Base-by-base conservation (phyloP, 2,329 filamentous ascomycete genomes). In the Pseudogymnoascus sp. region DNA sequence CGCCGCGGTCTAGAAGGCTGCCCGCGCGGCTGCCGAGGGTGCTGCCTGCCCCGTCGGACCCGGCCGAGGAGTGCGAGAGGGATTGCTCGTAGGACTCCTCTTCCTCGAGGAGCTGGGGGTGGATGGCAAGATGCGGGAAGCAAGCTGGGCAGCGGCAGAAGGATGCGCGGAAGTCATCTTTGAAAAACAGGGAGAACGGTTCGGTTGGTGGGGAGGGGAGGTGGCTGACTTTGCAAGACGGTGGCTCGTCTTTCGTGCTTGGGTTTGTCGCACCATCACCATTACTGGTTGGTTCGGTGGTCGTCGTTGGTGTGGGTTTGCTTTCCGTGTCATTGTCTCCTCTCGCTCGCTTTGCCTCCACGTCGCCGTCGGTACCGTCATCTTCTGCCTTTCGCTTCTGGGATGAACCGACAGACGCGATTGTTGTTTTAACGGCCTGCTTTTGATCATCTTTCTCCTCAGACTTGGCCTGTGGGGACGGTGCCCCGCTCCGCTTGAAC, bases 81-180 rank as follows among this genome's bases (percentile, higher is more conserved):
- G 93, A 92, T 0, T 93, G 95, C 71, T 97, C 92, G 75, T 99
- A 99, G 1, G 86, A 87, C 35, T 96, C 91, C 79, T 99, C 95
- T 75, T 96, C 92, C 71, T 97, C 93, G 8, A 96, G 86, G 10
- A 99, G 88, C 71, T 96, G 90, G 0, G 86, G 85, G 72, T 96
- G 86, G 0, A 80, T 77, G 62, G 84, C 79, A 1, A 97, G 83
- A 11, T 84, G 78, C 0, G 86, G 86, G 76, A 91, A 96, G 78
- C 93, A 97, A n/a, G 81, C 76, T 14, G 84, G 74, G 76, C 95
- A 99, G 71, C 82, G 90, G 78, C 95, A 99, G 69, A 99, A 79
- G 65, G 87, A 80, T 42, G 89, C 82, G 69, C 93, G 89, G 79
- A 97, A 97, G 70, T 86, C 80, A 62, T 87, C 81, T 64, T 84